Evolutionary conservation across 306 rosid species (phyloP), one percentile per base, ranked within the genome.

Genomic region (Quercus suber): DNA sequence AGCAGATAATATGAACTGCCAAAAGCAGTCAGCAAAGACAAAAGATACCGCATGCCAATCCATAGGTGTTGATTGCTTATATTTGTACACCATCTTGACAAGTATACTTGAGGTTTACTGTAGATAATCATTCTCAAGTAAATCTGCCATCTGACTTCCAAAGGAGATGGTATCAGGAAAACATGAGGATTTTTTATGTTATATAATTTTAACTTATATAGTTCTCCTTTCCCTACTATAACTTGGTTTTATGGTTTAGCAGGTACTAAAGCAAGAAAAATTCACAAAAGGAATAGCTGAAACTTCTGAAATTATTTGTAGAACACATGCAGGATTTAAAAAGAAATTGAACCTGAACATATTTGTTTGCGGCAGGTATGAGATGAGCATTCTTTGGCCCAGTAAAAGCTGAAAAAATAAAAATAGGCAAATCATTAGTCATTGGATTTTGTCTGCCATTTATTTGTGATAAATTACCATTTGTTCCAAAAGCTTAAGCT

Each of bases 341-440:
- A 59, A 72, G 69, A 75, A 78, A 83, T 58, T 75, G 76, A 76
- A 94, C 98, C 98, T 94, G 97, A 74, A 92, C 90, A 65, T 91
- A 94, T 31, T 88, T 86, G 86, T 89, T 91, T 73, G 97, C 97
- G 56, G 97, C 93, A 49, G 97, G 90, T 55, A 92, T 87, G 76
- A 92, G 13, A 28, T 92, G 85, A 43, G 49, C 73, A 69, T 88
- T 89, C 87, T 89, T 92, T 74, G 91, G 79, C 58, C 97, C 97
- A 43, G 86, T 85, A 81, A 94, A 91, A 85, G 97, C 99, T 92
- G 92, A 83, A 89, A 87, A 82, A 67, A 58, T 25, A 71, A 15
- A 78, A 74, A 59, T 64, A 78, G 55, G 17, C 79, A 81, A 86
- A 30, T 80, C 78, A 74, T 85, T 78, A 83, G 77, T 83, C 78